Evolutionary conservation across 176 grass and related monocot genomes (phyloP), one percentile per base, ranked within the genome.

Genomic region (Aegilops speltoides): DNA sequence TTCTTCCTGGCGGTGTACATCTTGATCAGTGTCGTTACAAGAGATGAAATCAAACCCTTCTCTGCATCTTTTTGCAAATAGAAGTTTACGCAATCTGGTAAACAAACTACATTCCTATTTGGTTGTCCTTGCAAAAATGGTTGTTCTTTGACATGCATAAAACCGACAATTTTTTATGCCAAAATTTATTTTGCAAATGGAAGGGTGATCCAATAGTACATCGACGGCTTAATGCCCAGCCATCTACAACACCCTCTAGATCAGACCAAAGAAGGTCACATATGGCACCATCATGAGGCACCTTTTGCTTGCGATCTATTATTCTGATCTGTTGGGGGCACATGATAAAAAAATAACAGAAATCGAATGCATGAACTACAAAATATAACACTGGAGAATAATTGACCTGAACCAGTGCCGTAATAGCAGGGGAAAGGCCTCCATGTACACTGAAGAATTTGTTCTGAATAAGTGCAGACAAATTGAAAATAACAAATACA

Each of bases 361-460:
- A 52, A 73, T 8, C 19, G 6, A 86, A 78, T 33, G 28, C 63
- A 79, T 1, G 2, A 79, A 32, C 29, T 83, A 79, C 24, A 85
- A 69, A 68, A 25, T 56, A 40, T 78, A 85, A 77, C 23, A 79
- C 9, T 7, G 36, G 57, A 89, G 17, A 78, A 84, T 75, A 79
- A 72, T 75, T 75, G 81, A 68, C 97, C 94, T 98, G 94, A 87
- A 96, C 97, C 40, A 98, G 57, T 77, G 97, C 90, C 3, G 92
- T 91, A 74, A 98, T 96, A 81, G 79, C 67, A 86, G 94, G 97
- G 79, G 92, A 98, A 37, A 37, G 36, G 36, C 36, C 36, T 37
- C 97, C 97, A 85, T 99, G 97, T 36, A 96, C 97, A 83, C 92
- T 93, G 82, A 99, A 99, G 43, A 99, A 94, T 91, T 99, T 99